These are phyloP conservation scores for Diversispora eburnea DNA, from an alignment of 192 early-diverging fungal species.

Conservation along the genomic window DNA sequence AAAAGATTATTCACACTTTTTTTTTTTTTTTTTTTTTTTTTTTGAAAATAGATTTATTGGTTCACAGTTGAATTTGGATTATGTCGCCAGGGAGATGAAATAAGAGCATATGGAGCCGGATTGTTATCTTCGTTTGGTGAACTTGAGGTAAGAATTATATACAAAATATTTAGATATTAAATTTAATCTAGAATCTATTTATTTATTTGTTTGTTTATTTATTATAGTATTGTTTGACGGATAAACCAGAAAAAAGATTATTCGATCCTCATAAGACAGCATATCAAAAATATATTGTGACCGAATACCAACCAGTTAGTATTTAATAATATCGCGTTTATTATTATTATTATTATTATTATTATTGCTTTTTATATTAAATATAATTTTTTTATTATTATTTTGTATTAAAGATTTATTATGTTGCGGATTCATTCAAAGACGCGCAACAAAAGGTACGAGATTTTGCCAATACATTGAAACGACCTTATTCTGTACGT, in stretches of 20 bases:
- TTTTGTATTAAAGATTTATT: conserved; percentile 53
- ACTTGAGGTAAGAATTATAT: conserved; percentile 52
- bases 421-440: conserved; percentile 91
- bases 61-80: conserved; percentile 95
- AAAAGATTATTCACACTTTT: background rate
- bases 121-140: conserved; percentile 93
- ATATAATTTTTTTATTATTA: conserved; percentile 1
- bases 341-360: background rate
- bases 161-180: background rate
- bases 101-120: conserved; percentile 90
- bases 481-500: conserved; percentile 84
- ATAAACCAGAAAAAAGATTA: conserved; percentile 70
- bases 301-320: conserved; percentile 82
- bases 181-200: background rate
- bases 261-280: conserved; percentile 84
- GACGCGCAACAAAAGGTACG: conserved; percentile 89
- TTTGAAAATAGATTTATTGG: conserved; percentile 62
- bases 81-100: conserved; percentile 63
- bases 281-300: conserved; percentile 78
- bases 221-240: conserved; percentile 64
- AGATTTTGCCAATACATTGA: conserved; percentile 71
- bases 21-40: background rate
- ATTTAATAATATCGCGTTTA: background rate
- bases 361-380: background rate
- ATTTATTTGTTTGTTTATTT: background rate